Base-by-base conservation (phyloP, 192 early-diverging fungal species). In the Geranomyces michiganensis region DNA sequence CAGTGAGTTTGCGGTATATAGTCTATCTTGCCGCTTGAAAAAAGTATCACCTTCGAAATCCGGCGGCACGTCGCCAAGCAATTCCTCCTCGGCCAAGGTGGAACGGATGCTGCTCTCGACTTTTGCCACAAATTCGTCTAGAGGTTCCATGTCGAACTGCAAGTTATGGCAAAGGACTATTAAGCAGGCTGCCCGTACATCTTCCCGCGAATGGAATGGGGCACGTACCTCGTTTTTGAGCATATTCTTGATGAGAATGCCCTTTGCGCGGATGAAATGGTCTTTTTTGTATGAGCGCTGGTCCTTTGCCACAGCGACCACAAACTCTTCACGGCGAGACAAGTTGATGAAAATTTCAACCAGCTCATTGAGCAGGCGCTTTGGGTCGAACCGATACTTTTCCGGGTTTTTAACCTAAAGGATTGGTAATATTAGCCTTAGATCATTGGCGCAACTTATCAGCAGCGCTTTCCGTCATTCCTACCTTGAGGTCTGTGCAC, bases 381-480 rank as follows among this genome's bases (percentile, higher is more conserved):
- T 92, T 6, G 95, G 95, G 29, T 89, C 86, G 85, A 97, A 99
- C 14, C 89, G 85, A 75, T 96, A 99, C 58, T 94, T 92, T 69
- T 92, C 88, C 19, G 87, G 89, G 67, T 91, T 88, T 72, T 88
- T 87, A 56, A 93, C 91, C 90, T 91, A 6, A 7, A 33, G 9
- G 7, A 60, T 60, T 19, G 12, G 51, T 27, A 6, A 17, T 19
- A 14, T 17, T 7, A 32, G 6, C 3, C 31, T 9, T 15, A 53
- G 4, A 26, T 15, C 21, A 76, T 63, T 44, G 43, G 55, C 12
- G 26, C 43, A 15, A 79, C 24, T 4, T 26, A 53, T 53, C 7
- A 53, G 51, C 7, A 53, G 6, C 6, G n/a, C 36, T 3, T 41
- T 41, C 5, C 4, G n/a, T 26, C 4, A 26, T 66, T 17, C 4